Percentiles rank a stretch among this genome's conserved stretches.
phyloP scores from a whole-genome alignment of 495 filamentous ascomycete genomes.

The Tuber aestivum region DNA sequence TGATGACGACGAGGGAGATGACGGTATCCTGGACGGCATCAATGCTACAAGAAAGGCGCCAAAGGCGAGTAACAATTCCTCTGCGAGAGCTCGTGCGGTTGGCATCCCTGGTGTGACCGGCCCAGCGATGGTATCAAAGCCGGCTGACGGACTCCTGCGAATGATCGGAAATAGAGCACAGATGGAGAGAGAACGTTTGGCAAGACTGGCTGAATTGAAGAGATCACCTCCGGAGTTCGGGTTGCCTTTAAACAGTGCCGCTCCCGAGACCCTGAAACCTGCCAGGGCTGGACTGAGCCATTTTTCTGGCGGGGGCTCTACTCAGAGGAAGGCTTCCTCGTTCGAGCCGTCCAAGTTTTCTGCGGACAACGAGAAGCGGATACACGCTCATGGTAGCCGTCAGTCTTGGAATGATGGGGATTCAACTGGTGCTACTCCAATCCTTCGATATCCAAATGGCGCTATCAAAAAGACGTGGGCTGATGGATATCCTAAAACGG shows the following conservation, averaged over 20 bases:
- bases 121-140: background rate
- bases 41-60: conserved; percentile 7
- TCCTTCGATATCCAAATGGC: conserved; percentile 61
- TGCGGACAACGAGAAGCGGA: conserved; percentile 24
- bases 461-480: conserved; percentile 79
- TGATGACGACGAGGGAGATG: conserved; percentile 22
- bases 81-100: background rate
- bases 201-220: conserved; percentile 59
- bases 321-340: background rate
- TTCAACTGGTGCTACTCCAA: background rate
- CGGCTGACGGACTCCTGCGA: background rate
- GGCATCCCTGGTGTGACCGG: background rate
- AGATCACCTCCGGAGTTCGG: conserved; percentile 32
- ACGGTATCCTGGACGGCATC: conserved; percentile 9
- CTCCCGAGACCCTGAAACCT: background rate
- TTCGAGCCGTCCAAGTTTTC: conserved; percentile 6
- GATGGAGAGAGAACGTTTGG: conserved; percentile 82
- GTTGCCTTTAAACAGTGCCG: background rate
- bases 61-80: background rate
- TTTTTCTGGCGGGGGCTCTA: background rate
- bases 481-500: conserved; percentile 49
- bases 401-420: conserved; percentile 26
- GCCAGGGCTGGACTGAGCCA: background rate
- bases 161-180: conserved; percentile 38
- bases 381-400: conserved; percentile 30